Evolutionary conservation across 1,284 basidiomycete genomes (phyloP), one percentile per base, ranked within the genome.

Genomic region (Anthracocystis panici-leucophaei): DNA sequence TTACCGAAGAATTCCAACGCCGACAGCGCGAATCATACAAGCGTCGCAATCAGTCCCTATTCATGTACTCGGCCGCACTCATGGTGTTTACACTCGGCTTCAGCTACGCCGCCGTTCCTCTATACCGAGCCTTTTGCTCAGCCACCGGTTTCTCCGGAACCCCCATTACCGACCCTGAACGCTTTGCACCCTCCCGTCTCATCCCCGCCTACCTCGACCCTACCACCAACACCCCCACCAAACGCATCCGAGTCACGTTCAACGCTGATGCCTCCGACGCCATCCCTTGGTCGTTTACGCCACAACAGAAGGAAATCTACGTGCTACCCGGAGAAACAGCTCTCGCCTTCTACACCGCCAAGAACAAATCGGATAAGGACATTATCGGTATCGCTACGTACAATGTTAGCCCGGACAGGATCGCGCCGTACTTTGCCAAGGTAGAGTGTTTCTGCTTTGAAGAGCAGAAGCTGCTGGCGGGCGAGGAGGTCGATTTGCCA

Each of bases 361-460:
- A 90, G 87, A 99, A 99, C 82, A 89, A 89, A 57, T 91, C 91
- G 12, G 87, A 91, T 48, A 88, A 92, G 76, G 97, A 99, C 85
- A 90, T 99, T 62, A 95, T 99, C 82, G 97, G 97, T 0, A 99
- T 99, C 86, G 96, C 96, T 21, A 99, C 97, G 8, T 99, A 99
- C 85, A 99, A 99, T 86, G 94, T 97, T 48, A 93, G 93, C 0
- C 94, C 94, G 14, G 92, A 94, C 82, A 88, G 92, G 94, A 90
- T 98, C 78, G 97, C 97, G 7, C 95, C 96, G 0, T 99, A 98
- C 86, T 99, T 99, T 85, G 94, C 95, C 63, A 99, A 99, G 87
- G 95, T 99, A 9, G 97, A 99, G 86, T 99, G 97, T 81, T 99
- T 99, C 88, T 99, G 97, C 87, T 99, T 99, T 80, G 97, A 99